Base-by-base conservation (phyloP, 805 yeast species). In the Wickerhamomyces bisporus region DNA sequence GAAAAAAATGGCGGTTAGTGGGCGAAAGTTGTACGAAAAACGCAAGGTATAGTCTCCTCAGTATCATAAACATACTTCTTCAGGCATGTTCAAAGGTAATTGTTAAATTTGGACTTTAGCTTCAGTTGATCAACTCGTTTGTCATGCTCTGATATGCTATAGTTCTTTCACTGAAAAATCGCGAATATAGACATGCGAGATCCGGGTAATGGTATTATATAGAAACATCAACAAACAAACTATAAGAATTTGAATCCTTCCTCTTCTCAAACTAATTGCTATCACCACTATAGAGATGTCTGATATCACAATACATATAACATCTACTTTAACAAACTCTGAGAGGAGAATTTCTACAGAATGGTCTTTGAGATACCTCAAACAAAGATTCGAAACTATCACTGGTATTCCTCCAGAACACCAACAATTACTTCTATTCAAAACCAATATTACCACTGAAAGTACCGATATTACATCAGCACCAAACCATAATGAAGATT, bases 381-480 rank as follows among this genome's bases (percentile, higher is more conserved):
- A 76, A 45, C 45, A 58, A 28, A 69, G 74, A 40, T 57, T 86
- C 10, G 93, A 84, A 49, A 68, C 66, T 26, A 75, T 85, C 43
- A 84, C 95, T 0, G 96, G 96, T 3, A 73, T 86, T 20, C 76
- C 79, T 5, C 81, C 86, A 3, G 43, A 52, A 12, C 62, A 57
- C 41, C 95, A 81, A 52, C 61, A 61, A 13, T 52, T 80, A 13
- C 67, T 66, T 39, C 58, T 75, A 26, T 77, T 74, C 48, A 72
- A 43, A 59, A 61, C 48, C 2, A 39, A 50, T 12, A 38, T 43
- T 43, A 53, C 53, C 19, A 40, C 54, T 49, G 68, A 55, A 43
- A 24, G 57, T 58, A 40, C 33, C 14, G 38, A 39, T 61, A 21
- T 54, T 45, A 26, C 38, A 13, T 7, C 24, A 7, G 24, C 21